Evolutionary conservation across 305 asterid species (phyloP).

Genomic region (Fraxinus sp.): DNA sequence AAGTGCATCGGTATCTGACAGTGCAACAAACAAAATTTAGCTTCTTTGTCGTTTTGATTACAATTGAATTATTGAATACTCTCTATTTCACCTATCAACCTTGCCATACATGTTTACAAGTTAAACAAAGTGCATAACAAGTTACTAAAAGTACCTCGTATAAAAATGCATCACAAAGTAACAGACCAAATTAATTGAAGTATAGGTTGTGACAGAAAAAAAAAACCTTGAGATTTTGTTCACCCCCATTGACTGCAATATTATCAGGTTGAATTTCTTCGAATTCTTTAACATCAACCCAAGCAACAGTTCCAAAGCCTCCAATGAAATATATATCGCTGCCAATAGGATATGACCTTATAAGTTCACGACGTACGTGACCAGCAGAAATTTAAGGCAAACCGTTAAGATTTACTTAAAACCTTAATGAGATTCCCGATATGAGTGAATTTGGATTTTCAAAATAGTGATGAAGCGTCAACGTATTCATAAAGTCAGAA

Average conservation of each 20-base stretch:
- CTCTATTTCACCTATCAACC: not conserved
- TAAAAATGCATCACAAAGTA: not conserved
- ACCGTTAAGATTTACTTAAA: not conserved
- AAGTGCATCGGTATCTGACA: not conserved
- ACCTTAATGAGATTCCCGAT: not conserved
- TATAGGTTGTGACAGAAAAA: not conserved
- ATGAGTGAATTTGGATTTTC: not conserved
- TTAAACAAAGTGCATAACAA: not conserved
- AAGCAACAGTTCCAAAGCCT: constrained; percentile 97
- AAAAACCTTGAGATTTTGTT: constrained; percentile 71
- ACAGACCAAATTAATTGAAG: not conserved
- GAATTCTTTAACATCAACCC: constrained; percentile 91
- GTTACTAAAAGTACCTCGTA: not conserved
- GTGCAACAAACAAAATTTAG: not conserved
- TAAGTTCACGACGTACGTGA: not conserved
- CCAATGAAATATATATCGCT: constrained; percentile 97
- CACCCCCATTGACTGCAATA: constrained; percentile 91
- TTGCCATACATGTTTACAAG: not conserved
- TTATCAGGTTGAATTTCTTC: constrained; percentile 80
- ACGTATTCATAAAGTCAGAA: not conserved
- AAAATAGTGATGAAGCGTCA: not conserved
- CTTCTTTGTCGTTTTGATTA: not conserved
- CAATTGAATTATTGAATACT: not conserved
- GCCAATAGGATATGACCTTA: constrained; percentile 21
- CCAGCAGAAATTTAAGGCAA: not conserved